Base-by-base conservation (phyloP, 2,329 filamentous ascomycete species). In the Aaosphaeria arxii region DNA sequence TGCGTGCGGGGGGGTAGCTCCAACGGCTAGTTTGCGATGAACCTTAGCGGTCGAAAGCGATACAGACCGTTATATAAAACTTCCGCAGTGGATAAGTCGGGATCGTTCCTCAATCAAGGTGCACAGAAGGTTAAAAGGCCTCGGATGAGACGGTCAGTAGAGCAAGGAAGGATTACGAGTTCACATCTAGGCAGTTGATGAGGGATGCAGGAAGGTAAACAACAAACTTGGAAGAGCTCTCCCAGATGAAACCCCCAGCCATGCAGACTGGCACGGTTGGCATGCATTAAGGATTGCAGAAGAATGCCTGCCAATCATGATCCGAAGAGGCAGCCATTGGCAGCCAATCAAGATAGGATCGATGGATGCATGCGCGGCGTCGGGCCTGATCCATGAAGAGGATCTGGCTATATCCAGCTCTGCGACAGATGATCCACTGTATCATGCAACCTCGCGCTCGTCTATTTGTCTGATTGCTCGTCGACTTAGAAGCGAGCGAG, bases 181-280 rank as follows among this genome's bases (percentile, higher is more conserved):
- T 40, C 39, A 40, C 7, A 17, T 28, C 44, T 49, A 24, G 48
- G 43, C 43, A 52, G 46, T 47, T 47, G 46, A 44, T 50, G 48
- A 40, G 33, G 30, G 30, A 30, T 35, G 30, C 24, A 17, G 30
- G 31, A 30, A 36, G 38, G 56, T 60, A 62, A 62, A 62, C 58
- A 67, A 62, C 61, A 67, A 67, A 68, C 64, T 56, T 65, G 64
- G 64, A 69, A 66, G 54, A 57, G 53, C 48, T 51, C 29, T 13
- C 47, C 49, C 52, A 58, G 50, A 46, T 66, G 64, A 67, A 68
- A 67, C 64, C 55, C 46, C 48, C 46, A 53, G 39, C 28, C 49
- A 41, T 48, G 53, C 51, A 52, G 45, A 24, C 17, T 24, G 17
- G 17, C 17, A 24, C 17, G 44, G 44, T 45, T 46, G 7, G 39